Evolutionary conservation across 768 basidiomycete species (phyloP).

Genomic region (Leccinellum luteum): DNA sequence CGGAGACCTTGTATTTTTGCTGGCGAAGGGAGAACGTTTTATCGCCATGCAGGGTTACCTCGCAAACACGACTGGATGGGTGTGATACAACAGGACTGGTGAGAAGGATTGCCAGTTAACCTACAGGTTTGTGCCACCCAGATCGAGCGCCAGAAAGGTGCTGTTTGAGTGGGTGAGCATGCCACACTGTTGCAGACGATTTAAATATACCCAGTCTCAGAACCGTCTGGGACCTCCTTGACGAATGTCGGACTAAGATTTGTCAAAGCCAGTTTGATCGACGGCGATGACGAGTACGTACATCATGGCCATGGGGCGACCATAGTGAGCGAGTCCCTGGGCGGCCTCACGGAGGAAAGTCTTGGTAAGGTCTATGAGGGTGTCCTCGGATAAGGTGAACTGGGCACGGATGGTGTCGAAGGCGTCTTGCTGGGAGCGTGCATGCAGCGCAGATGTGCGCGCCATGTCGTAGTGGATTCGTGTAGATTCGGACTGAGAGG

Average conservation of each 20-base stretch:
- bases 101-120: slow-evolving; percentile 26
- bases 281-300: slow-evolving; percentile 30
- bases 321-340: slow-evolving; percentile 69
- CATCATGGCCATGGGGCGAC: slow-evolving; percentile 92
- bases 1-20: slow-evolving; percentile 96
- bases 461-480: slow-evolving; percentile 27
- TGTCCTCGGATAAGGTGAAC: slow-evolving; percentile 63
- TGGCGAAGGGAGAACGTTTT: slow-evolving; percentile 87
- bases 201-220: slow-evolving; percentile 78
- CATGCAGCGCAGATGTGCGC: slow-evolving; percentile 39
- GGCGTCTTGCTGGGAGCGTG: slow-evolving; percentile 43
- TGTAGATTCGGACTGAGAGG: background rate
- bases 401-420: slow-evolving; percentile 68
- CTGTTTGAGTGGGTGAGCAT: slow-evolving; percentile 39
- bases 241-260: slow-evolving; percentile 82
- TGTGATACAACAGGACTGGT: background rate
- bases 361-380: slow-evolving; percentile 66
- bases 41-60: slow-evolving; percentile 88
- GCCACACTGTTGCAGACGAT: background rate
- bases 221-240: slow-evolving; percentile 91
- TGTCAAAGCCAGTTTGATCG: background rate
- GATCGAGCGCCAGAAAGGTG: slow-evolving; percentile 93
- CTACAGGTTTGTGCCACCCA: slow-evolving; percentile 97
- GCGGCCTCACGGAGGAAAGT: slow-evolving; percentile 82
- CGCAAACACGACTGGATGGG: slow-evolving; percentile 79